These are phyloP conservation scores for Cafeteria roenbergensis DNA, from an alignment of 108 stramenopile genomes.

Conservation along the genomic window DNA sequence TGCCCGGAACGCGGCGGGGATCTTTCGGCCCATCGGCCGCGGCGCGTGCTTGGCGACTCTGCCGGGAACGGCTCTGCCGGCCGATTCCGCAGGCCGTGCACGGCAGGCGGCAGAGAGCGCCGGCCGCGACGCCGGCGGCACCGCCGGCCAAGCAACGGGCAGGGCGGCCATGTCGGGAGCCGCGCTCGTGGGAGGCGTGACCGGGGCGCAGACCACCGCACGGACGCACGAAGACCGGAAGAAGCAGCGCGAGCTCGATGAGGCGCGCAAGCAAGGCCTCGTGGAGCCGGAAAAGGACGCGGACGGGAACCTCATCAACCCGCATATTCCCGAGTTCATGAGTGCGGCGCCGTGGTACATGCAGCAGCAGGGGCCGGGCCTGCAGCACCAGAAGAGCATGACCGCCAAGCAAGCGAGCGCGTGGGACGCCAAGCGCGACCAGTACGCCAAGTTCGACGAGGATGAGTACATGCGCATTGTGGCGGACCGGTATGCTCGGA, in stretches of 20 bases:
- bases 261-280: conserved; percentile 62
- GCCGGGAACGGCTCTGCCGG: no score
- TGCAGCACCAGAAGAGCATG: conserved; percentile 55
- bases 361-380: conserved; percentile 58
- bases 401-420: conserved; percentile 44
- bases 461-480: conserved; percentile 15
- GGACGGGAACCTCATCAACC: conserved; percentile 77
- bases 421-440: conserved; percentile 43
- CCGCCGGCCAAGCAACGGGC: no score
- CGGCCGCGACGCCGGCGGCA: no score
- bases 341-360: conserved; percentile 95
- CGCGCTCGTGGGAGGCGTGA: no score
- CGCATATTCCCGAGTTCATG: conserved; percentile 98
- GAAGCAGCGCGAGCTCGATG: conserved; percentile 56
- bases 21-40: no score
- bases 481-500: conserved; percentile 21
- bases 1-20: no score
- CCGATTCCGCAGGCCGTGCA: no score
- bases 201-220: no score
- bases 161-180: no score
- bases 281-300: conserved; percentile 69
- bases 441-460: conserved; percentile 33
- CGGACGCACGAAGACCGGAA: no score
- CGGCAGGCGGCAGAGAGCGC: no score
- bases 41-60: no score